Evolutionary conservation across 768 basidiomycete genomes (phyloP).

Genomic region (Collybiopsis confluens): DNA sequence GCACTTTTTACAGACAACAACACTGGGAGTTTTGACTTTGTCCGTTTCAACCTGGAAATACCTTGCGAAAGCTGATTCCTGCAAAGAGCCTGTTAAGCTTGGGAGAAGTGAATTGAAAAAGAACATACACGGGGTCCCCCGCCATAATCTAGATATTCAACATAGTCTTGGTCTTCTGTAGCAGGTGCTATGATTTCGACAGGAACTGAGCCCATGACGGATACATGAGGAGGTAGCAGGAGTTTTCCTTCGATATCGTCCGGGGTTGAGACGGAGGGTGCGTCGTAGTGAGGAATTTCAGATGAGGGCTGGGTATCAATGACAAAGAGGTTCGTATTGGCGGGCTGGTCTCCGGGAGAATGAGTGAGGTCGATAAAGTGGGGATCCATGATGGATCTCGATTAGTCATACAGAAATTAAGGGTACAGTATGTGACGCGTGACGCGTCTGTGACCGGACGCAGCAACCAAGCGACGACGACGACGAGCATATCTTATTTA

Average conservation of each 20-base stretch:
- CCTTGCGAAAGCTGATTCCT: slow-evolving; percentile 50
- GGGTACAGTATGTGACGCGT: too few relatives aligned
- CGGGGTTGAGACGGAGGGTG: too few relatives aligned
- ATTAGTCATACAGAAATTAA: neutral
- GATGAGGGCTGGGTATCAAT: slow-evolving; percentile 11
- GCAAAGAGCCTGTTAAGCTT: neutral
- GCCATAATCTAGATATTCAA: slow-evolving; percentile 77
- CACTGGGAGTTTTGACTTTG: slow-evolving; percentile 37
- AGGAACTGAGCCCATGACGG: slow-evolving; percentile 43
- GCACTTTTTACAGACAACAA: slow-evolving; percentile 71
- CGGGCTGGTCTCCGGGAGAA: neutral
- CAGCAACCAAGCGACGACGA: neutral
- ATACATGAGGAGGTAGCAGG: slow-evolving; percentile 69
- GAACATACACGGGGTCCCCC: slow-evolving; percentile 50
- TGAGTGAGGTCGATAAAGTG: slow-evolving; percentile 1
- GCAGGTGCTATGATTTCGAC: slow-evolving; percentile 42
- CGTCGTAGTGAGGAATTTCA: too few relatives aligned
- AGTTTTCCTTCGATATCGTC: slow-evolving; percentile 21
- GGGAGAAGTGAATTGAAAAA: neutral
- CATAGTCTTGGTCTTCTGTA: slow-evolving; percentile 59
- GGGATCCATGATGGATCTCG: neutral
- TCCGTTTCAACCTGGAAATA: slow-evolving; percentile 57
- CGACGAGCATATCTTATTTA: neutral
- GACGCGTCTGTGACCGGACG: too few relatives aligned
- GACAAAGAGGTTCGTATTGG: slow-evolving; percentile 7